These are phyloP conservation scores for Imleria badia DNA, from an alignment of 768 basidiomycete genomes.

Conservation along the genomic window DNA sequence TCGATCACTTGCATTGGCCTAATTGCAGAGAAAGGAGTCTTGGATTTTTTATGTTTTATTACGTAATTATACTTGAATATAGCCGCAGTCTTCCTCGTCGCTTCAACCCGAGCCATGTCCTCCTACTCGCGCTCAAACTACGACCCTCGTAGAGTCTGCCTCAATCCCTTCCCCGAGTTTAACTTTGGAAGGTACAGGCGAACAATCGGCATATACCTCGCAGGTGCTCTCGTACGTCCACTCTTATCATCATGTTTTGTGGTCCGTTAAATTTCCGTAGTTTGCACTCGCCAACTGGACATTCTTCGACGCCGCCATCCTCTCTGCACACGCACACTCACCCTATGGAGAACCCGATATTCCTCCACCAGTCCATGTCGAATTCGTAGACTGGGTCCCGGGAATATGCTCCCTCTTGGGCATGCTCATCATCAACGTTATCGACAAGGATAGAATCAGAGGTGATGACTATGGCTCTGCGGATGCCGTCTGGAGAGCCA, in stretches of 20 bases:
- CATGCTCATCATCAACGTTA: conserved; percentile 88
- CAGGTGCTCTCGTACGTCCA: conserved; percentile 82
- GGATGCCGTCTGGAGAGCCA: conserved; percentile 86
- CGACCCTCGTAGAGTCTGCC: conserved; percentile 84
- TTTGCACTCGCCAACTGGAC: conserved; percentile 96
- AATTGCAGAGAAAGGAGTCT: background rate
- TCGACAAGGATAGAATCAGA: conserved; percentile 88
- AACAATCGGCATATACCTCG: conserved; percentile 84
- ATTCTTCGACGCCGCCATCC: conserved; percentile 89
- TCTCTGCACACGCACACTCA: conserved; percentile 82
- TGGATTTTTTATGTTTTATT: conserved; percentile 6
- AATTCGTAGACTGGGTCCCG: conserved; percentile 97
- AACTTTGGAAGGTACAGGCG: conserved; percentile 76
- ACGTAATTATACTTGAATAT: conserved; percentile 10
- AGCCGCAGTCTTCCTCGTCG: background rate
- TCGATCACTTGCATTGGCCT: conserved; percentile 25
- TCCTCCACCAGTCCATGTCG: conserved; percentile 75
- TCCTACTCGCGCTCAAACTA: conserved; percentile 72
- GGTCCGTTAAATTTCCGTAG: conserved; percentile 37
- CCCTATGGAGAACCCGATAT: conserved; percentile 71
- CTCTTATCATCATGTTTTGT: background rate
- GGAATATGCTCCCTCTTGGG: conserved; percentile 92
- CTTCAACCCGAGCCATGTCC: conserved; percentile 32
- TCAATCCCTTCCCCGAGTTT: conserved; percentile 82
- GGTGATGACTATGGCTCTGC: conserved; percentile 84